phyloP scores from a whole-genome alignment of 2,329 filamentous ascomycete species.

The Delphinella strobiligena region DNA sequence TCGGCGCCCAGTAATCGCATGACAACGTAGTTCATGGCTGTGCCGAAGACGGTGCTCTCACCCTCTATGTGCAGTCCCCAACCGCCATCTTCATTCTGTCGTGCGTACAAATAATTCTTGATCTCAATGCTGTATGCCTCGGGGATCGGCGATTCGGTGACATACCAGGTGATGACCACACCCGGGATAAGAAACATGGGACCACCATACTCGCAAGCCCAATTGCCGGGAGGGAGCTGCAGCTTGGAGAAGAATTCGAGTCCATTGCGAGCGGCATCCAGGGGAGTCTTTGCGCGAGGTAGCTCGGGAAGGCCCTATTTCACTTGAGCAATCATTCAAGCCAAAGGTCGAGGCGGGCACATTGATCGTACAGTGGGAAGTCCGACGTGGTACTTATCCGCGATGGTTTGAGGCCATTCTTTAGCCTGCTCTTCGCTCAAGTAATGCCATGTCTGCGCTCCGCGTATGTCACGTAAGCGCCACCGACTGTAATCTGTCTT shows the following conservation, averaged over 20 bases:
- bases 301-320: constrained; percentile 63
- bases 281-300: constrained; percentile 55
- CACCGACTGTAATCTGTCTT: constrained; percentile 69
- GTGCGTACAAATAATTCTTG: constrained; percentile 79
- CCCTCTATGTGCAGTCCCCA: constrained; percentile 96
- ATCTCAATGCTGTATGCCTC: constrained; percentile 74
- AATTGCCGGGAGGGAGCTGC: constrained; percentile 80
- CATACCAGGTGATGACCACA: constrained; percentile 74
- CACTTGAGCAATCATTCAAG: background rate
- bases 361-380: constrained; percentile 54
- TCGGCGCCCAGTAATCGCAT: constrained; percentile 73
- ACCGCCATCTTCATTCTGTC: constrained; percentile 75
- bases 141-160: constrained; percentile 77
- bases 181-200: constrained; percentile 92
- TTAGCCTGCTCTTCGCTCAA: constrained; percentile 59
- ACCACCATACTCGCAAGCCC: constrained; percentile 95
- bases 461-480: constrained; percentile 71
- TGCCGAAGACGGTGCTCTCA: constrained; percentile 85
- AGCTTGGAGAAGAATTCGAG: constrained; percentile 80
- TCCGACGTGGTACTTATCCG: constrained; percentile 84
- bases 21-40: constrained; percentile 71
- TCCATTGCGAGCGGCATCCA: constrained; percentile 71
- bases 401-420: constrained; percentile 72
- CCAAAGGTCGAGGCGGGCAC: background rate
- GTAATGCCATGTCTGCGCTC: constrained; percentile 91